Conservation (phyloP, 2,329 filamentous ascomycete species). For the Capronia epimyces region DNA sequence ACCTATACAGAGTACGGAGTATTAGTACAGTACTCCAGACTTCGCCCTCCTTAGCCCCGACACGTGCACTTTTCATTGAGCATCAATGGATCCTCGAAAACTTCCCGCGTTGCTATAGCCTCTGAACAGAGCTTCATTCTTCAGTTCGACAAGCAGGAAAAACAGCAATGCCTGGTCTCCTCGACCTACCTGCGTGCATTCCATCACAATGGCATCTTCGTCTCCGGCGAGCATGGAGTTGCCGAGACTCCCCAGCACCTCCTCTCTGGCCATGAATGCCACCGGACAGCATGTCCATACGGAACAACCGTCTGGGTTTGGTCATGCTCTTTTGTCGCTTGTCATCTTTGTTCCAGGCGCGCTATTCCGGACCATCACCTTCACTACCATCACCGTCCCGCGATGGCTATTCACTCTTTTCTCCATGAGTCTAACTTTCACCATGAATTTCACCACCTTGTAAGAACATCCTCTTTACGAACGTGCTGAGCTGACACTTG, state of each 20-base stretch:
- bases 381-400: conserved; percentile 82
- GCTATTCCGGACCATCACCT: conserved; percentile 74
- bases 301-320: conserved; percentile 13
- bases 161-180: conserved; percentile 16
- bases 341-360: conserved; percentile 53
- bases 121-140: not conserved
- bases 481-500: not conserved
- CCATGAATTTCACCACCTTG: conserved; percentile 97
- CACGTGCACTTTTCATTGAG: conserved; percentile 20
- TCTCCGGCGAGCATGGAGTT: conserved; percentile 9
- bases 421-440: conserved; percentile 90
- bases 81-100: conserved; percentile 14
- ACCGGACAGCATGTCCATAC: conserved; percentile 4
- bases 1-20: not conserved
- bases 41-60: not conserved
- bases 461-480: conserved; percentile 44
- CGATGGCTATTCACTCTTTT: conserved; percentile 84
- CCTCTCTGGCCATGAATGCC: conserved; percentile 7
- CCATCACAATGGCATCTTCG: conserved; percentile 8
- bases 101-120: conserved; percentile 4
- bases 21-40: no score
- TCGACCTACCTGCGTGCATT: conserved; percentile 7
- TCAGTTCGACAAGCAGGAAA: conserved; percentile 11
- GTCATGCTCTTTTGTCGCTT: conserved; percentile 18
- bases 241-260: conserved; percentile 5